These are phyloP conservation scores for Mortierella sp. DNA, from an alignment of 371 early-diverging fungal genomes.

Conservation along the genomic window DNA sequence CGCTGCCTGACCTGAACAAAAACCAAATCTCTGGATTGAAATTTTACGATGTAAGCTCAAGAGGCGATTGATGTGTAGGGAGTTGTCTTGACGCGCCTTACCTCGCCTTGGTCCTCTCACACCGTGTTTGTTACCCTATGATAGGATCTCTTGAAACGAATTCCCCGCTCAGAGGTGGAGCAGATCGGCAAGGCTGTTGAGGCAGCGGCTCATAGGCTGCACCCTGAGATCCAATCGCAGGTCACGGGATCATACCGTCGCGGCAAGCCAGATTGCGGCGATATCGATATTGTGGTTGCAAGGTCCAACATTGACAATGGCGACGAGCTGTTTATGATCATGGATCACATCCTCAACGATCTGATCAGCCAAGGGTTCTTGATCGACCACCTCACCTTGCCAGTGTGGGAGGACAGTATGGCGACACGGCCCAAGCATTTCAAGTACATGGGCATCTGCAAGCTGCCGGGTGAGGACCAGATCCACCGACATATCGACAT, in stretches of 20 bases:
- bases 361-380: slow-evolving; percentile 33
- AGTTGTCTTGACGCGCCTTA: not conserved
- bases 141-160: slow-evolving; percentile 35
- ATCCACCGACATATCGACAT: slow-evolving; percentile 50
- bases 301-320: slow-evolving; percentile 41
- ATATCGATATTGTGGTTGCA: slow-evolving; percentile 47
- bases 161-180: slow-evolving; percentile 45
- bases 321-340: slow-evolving; percentile 36
- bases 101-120: not conserved
- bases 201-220: slow-evolving; percentile 24
- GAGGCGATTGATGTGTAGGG: not conserved
- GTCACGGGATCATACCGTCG: slow-evolving; percentile 55
- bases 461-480: slow-evolving; percentile 24
- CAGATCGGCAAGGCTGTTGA: slow-evolving; percentile 36
- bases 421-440: slow-evolving; percentile 34
- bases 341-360: slow-evolving; percentile 36
- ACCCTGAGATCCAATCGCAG: slow-evolving; percentile 38
- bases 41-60: slow-evolving; percentile 33
- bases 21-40: slow-evolving; percentile 45
- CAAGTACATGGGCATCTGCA: slow-evolving; percentile 58
- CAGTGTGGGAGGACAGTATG: slow-evolving; percentile 28
- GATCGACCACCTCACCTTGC: slow-evolving; percentile 40
- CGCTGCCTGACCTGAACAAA: slow-evolving; percentile 35
- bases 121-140: not conserved
- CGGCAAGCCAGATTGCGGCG: slow-evolving; percentile 50